Evolutionary conservation across 2,329 filamentous ascomycete genomes (phyloP).

Genomic region (Ophiostoma perfectum): DNA sequence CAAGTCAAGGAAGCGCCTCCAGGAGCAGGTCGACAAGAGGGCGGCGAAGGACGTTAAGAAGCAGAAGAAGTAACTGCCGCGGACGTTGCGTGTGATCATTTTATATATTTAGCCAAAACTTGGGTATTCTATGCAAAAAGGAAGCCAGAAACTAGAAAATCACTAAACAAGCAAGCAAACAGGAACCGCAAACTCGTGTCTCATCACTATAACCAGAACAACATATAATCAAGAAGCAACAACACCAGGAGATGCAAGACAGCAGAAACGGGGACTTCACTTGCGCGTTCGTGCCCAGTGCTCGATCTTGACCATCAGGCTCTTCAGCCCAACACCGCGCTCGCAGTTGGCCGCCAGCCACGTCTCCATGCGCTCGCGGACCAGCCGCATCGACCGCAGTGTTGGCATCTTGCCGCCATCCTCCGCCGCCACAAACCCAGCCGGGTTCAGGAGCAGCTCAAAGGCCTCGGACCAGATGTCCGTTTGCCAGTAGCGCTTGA

Average conservation of each 20-base stretch:
- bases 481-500: conserved; percentile 96
- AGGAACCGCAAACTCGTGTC: conserved; percentile 15
- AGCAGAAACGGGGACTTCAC: conserved; percentile 23
- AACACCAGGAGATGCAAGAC: conserved; percentile 12
- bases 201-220: not conserved
- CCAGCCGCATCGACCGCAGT: conserved; percentile 59
- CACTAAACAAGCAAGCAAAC: conserved; percentile 4
- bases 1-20: conserved; percentile 66
- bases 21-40: conserved; percentile 75
- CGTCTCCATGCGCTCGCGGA: conserved; percentile 73
- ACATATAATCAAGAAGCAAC: conserved; percentile 6
- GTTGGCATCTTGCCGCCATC: conserved; percentile 66
- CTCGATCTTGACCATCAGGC: conserved; percentile 60
- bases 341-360: conserved; percentile 81
- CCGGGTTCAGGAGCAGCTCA: conserved; percentile 79
- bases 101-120: conserved; percentile 13
- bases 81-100: conserved; percentile 24
- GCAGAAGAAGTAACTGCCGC: conserved; percentile 27
- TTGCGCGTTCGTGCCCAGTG: conserved; percentile 38
- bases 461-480: conserved; percentile 84
- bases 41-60: conserved; percentile 51
- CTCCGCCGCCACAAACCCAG: conserved; percentile 52
- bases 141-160: conserved; percentile 6
- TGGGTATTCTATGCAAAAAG: conserved; percentile 19
- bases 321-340: conserved; percentile 69